Percentiles rank a stretch among this genome's conserved stretches.
phyloP scores from a whole-genome alignment of 306 rosid genomes.

The Lagenaria siceraria region DNA sequence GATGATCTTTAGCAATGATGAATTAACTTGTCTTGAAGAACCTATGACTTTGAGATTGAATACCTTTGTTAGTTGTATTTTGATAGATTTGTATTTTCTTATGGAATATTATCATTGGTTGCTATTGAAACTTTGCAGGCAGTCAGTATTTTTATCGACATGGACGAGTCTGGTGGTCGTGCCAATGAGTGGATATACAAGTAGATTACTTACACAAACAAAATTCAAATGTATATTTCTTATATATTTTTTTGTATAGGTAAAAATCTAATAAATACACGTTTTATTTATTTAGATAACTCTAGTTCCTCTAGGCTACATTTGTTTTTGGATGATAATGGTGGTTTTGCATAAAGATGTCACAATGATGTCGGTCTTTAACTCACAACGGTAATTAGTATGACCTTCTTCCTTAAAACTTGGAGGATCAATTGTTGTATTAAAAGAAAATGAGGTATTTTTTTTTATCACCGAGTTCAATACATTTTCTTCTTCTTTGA shows the following conservation, averaged over 20 bases:
- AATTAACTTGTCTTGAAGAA: background rate
- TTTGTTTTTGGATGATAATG: background rate
- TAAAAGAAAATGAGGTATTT: no score
- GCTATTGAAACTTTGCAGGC: constrained; percentile 40
- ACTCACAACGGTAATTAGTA: background rate
- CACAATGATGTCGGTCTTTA: background rate
- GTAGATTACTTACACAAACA: constrained; percentile 15
- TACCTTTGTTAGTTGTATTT: no score
- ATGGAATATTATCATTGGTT: background rate
- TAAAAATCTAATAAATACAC: background rate
- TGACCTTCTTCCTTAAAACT: no score
- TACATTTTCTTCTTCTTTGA: no score
- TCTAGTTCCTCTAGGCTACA: background rate
- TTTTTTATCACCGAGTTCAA: no score
- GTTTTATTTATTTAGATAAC: background rate
- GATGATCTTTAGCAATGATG: background rate
- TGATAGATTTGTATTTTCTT: background rate
- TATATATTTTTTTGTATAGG: background rate
- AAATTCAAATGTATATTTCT: background rate
- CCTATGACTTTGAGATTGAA: no score
- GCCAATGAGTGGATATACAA: constrained; percentile 91
- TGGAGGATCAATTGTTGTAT: no score
- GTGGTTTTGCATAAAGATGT: background rate
- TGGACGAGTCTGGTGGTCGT: constrained; percentile 90
- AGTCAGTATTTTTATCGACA: constrained; percentile 90